A percentile compares a stretch with the other conserved stretches of the same genome.
Evolutionary conservation across 2,329 filamentous ascomycete species (phyloP).

Genomic region (Botrytis hyacinthi): DNA sequence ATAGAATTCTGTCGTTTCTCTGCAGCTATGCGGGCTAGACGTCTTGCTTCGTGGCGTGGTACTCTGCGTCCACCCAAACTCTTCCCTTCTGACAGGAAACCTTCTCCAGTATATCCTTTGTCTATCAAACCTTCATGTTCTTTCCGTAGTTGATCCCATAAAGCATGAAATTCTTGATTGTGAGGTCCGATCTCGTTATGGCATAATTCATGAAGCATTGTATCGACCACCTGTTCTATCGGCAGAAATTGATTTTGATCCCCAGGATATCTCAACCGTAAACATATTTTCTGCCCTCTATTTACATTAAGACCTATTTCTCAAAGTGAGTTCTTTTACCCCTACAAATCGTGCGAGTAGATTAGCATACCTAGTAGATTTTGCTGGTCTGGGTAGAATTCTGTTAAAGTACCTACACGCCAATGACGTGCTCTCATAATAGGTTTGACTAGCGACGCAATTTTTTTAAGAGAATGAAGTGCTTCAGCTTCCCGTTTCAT

Average conservation of each 20-base stretch:
- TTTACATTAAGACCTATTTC: constrained; percentile 72
- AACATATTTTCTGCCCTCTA: constrained; percentile 71
- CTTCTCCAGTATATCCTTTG: constrained; percentile 89
- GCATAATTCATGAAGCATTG: constrained; percentile 90
- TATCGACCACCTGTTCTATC: constrained; percentile 78
- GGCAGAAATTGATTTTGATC: constrained; percentile 77
- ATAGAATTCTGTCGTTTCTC: constrained; percentile 63
- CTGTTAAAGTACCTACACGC: constrained; percentile 74
- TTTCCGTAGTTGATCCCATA: constrained; percentile 87
- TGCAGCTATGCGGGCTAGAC: constrained; percentile 70
- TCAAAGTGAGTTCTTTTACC: neutral
- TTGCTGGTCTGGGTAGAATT: constrained; percentile 76
- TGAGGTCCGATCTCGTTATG: constrained; percentile 85
- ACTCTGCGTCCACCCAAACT: constrained; percentile 67
- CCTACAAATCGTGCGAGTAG: neutral
- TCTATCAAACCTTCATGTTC: constrained; percentile 73
- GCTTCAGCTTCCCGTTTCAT: constrained; percentile 51
- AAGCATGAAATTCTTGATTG: constrained; percentile 74
- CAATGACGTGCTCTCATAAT: constrained; percentile 87
- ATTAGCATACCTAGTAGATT: constrained; percentile 64
- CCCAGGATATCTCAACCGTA: constrained; percentile 74
- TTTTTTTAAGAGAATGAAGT: constrained; percentile 65
- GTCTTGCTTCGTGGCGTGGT: constrained; percentile 70
- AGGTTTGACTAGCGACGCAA: constrained; percentile 87
- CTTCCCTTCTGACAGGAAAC: constrained; percentile 74